Evolutionary conservation across 2,329 filamentous ascomycete species (phyloP), one percentile per base, ranked within the genome.

Genomic region (Polychaeton citri): DNA sequence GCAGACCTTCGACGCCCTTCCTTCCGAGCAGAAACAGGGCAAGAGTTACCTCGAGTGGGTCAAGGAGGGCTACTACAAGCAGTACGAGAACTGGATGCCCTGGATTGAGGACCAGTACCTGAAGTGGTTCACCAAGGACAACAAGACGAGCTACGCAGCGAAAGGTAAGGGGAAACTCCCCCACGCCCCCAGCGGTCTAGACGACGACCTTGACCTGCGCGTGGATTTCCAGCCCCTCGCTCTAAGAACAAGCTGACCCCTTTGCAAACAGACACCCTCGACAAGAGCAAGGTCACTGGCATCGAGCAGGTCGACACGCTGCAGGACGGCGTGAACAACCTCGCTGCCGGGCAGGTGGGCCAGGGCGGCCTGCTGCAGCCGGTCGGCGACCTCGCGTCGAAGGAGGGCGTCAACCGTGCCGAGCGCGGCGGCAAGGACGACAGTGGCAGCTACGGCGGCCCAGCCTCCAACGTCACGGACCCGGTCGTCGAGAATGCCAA

Each of bases 21-120:
- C 52, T 4, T 43, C 43, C 19, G 50, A 54, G 6, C 33, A 53
- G 42, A 51, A 57, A 47, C 46, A 56, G 38, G 43, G 51, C 42
- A 45, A 48, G 37, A 48, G 42, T 30, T 57, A 55, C 39, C 64
- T 66, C 55, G 72, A 79, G 48, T 76, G 70, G 69, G 57, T 68
- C 41, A 73, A 69, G 53, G 58, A 75, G 38, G 74, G 70, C 34
- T 84, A 83, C 65, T 76, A 81, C 61, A 60, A 71, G 37, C 75
- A 83, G 56, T 83, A 84, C 59, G 78, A 84, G 53, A 68, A 61
- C 49, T 85, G 80, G 80, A 70, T 82, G 54, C 80, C 80, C 1
- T 84, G 80, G 79, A 63, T 83, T 38, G 79, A 85, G 57, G 80
- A 85, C 55, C 58, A 74, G 40, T 82, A 81, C 54, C 68, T 85